Base-by-base conservation (phyloP, 2,329 filamentous ascomycete genomes). In the Mycosphaerella sp. region DNA sequence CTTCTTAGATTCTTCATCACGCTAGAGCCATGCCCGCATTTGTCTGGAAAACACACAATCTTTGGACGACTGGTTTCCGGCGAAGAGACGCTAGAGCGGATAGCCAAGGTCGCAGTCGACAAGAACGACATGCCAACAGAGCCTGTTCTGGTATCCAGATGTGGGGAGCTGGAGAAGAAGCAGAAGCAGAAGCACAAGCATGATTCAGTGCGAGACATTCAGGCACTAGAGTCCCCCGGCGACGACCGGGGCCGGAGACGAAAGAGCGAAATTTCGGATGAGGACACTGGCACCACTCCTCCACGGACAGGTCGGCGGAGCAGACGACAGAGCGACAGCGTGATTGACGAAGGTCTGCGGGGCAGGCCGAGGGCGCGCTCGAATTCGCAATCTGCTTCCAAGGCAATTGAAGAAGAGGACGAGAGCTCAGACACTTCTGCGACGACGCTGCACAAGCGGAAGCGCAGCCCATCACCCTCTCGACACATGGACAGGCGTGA, bases 31-130 rank as follows among this genome's bases (percentile, higher is more conserved):
- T 71, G 69, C 56, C 61, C 64, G 8, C 72, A 74, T 54, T 59
- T 74, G 53, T 72, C 72, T 51, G 66, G 62, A 17, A 73, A 73
- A 60, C 72, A 74, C 60, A 73, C 72, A 26, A 66, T 73, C 41
- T 73, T 74, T 46, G 72, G 70, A 12, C 64, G 64, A 43, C 32
- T 74, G 4, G 67, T 73, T 1, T 62, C 66, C 1, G 72, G 70
- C n/a, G 58, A 72, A 49, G 62, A 70, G 17, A 62, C 64, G 12
- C 61, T 74, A 32, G 51, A 61, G 36, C 63, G 63, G 14, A 70
- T 74, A 52, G 64, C 69, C 7, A 66, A 66, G 42, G 67, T 73
- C 8, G 55, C 58, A 3, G 70, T 73, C 7, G 71, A 73, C 60
- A 66, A 66, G 32, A 58, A 67, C 36, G 72, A 74, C 53, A 59